Conservation (phyloP, 75 land plant genomes). For the Cryptomeria japonica region DNA sequence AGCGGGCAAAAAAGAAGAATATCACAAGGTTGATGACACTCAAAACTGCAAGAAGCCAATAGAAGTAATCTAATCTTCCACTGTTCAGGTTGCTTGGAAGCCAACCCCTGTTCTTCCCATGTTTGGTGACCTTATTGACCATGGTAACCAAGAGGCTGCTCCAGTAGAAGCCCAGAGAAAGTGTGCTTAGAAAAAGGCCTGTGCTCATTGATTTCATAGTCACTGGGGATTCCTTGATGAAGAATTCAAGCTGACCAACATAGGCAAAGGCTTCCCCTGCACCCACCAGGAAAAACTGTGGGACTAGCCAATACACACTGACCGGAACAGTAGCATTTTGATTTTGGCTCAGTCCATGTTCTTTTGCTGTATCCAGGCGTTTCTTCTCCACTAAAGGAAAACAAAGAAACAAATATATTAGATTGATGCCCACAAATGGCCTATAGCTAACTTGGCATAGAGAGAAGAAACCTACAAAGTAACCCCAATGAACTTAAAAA, state of each 20-base stretch:
- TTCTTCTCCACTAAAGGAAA: conserved; percentile 29
- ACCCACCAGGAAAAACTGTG: conserved; percentile 74
- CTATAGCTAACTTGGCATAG: conserved; percentile 32
- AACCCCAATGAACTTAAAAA: background rate
- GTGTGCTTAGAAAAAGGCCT: conserved; percentile 72
- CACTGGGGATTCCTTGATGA: conserved; percentile 70
- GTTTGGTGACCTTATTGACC: conserved; percentile 49
- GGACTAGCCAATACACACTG: conserved; percentile 68
- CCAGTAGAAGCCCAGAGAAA: conserved; percentile 69
- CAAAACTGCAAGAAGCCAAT: conserved; percentile 44
- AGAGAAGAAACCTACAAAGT: conserved; percentile 11
- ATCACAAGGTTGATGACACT: conserved; percentile 31
- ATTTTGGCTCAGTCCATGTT: conserved; percentile 38
- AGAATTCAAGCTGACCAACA: conserved; percentile 84
- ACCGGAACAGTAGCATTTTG: conserved; percentile 45
- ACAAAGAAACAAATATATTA: background rate
- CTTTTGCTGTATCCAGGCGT: conserved; percentile 28
- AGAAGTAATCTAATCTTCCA: conserved; percentile 44
- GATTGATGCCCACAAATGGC: conserved; percentile 10
- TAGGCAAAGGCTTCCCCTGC: conserved; percentile 74
- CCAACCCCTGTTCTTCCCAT: conserved; percentile 37
- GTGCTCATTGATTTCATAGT: conserved; percentile 87
- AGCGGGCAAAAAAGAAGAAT: conserved; percentile 28
- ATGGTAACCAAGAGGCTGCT: conserved; percentile 65
- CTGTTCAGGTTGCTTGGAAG: conserved; percentile 34